Conservation (phyloP, 345 rosid species). For the Camelina neglecta region DNA sequence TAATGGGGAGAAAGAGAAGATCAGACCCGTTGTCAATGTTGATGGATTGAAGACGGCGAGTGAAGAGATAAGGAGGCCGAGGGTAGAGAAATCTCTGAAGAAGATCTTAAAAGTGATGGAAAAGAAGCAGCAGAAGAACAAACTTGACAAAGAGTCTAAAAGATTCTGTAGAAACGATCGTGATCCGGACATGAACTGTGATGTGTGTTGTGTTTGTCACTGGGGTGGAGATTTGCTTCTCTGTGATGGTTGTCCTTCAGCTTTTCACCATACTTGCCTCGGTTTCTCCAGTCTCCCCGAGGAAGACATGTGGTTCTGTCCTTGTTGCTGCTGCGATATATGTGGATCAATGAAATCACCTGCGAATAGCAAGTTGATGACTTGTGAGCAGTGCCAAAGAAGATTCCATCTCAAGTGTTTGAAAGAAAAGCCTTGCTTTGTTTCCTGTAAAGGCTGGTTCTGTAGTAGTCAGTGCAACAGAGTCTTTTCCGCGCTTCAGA, state of each 20-base stretch:
- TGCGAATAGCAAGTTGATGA: conserved; percentile 18
- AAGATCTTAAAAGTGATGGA: conserved; percentile 21
- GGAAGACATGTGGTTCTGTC: conserved; percentile 77
- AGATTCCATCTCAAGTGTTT: conserved; percentile 60
- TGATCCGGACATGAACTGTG: conserved; percentile 23
- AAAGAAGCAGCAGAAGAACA: neutral
- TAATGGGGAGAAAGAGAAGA: neutral
- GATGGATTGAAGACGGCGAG: conserved; percentile 26
- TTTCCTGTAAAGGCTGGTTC: conserved; percentile 48
- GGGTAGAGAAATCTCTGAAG: conserved; percentile 38
- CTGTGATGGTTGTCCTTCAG: conserved; percentile 66
- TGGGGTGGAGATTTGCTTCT: conserved; percentile 60
- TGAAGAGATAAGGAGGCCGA: conserved; percentile 51
- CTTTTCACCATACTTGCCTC: conserved; percentile 55
- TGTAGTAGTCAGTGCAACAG: conserved; percentile 60
- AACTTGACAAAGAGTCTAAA: conserved; percentile 10
- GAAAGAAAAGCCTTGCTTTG: conserved; percentile 26
- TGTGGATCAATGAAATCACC: conserved; percentile 46
- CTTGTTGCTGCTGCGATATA: conserved; percentile 67
- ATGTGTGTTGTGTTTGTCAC: conserved; percentile 53
- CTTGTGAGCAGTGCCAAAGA: conserved; percentile 64
- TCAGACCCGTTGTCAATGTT: neutral
- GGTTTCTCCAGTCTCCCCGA: conserved; percentile 57
- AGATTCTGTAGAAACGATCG: conserved; percentile 11
- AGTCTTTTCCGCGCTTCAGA: conserved; percentile 44